phyloP scores from a whole-genome alignment of 208 protist species.

The Trypanosoma boissoni region DNA sequence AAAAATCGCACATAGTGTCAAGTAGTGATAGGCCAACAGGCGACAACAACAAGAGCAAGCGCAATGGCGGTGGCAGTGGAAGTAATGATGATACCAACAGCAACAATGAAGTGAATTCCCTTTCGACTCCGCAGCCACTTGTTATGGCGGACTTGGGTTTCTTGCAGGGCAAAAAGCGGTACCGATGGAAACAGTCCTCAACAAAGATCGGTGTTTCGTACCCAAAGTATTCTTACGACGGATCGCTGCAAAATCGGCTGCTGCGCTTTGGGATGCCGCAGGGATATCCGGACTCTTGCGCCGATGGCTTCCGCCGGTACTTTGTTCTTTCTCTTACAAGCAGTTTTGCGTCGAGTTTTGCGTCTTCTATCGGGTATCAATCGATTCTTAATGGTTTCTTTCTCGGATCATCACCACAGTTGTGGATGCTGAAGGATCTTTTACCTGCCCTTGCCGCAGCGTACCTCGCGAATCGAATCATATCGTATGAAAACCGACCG shows the following conservation, averaged over 20 bases:
- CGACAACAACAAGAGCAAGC: no score
- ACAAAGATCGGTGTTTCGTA: background rate
- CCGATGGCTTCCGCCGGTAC: constrained; percentile 67
- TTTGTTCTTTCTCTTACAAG: constrained; percentile 74
- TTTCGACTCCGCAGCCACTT: background rate
- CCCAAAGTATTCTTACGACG: constrained; percentile 21
- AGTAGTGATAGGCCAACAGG: no score
- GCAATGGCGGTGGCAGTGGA: no score
- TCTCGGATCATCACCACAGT: constrained; percentile 64
- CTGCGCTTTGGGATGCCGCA: constrained; percentile 72
- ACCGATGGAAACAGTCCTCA: constrained; percentile 9
- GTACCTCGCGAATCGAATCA: constrained; percentile 79
- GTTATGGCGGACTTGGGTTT: background rate
- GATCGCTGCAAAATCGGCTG: constrained; percentile 35
- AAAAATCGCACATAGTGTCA: no score
- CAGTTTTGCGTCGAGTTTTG: constrained; percentile 79
- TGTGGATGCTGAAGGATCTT: constrained; percentile 89
- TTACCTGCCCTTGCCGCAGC: constrained; percentile 64
- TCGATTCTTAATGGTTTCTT: constrained; percentile 85
- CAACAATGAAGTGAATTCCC: no score
- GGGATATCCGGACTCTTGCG: constrained; percentile 70
- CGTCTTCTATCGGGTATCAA: constrained; percentile 82
- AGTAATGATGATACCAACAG: no score
- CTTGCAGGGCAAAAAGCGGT: background rate
- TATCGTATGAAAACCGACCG: constrained; percentile 86